Conservation (phyloP, 371 early-diverging fungal genomes). For the Phascolomyces articulosus region DNA sequence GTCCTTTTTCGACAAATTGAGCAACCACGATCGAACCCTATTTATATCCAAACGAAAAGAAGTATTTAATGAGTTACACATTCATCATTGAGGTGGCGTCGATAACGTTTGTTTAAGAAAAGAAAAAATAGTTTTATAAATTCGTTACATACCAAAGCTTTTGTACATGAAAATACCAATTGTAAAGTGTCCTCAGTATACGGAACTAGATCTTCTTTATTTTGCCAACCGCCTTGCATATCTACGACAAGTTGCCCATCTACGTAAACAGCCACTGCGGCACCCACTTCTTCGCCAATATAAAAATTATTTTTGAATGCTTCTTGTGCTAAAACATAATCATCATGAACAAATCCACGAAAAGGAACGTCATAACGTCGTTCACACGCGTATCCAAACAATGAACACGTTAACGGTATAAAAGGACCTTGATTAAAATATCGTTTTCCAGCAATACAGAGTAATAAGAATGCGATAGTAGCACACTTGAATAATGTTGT, state of each 20-base stretch:
- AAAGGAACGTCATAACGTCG: slow-evolving; percentile 11
- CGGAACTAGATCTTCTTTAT: slow-evolving; percentile 29
- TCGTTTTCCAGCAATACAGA: too few species aligned
- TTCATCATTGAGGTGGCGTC: background rate
- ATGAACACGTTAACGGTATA: slow-evolving; percentile 11
- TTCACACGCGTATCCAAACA: background rate
- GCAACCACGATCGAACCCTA: slow-evolving; percentile 59
- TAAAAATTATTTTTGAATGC: slow-evolving; percentile 35
- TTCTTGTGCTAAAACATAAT: slow-evolving; percentile 30
- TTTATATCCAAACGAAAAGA: too few species aligned
- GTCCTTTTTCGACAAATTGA: slow-evolving; percentile 62
- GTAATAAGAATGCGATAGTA: too few species aligned
- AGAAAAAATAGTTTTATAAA: background rate
- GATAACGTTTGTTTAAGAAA: background rate
- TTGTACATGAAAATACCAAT: slow-evolving; percentile 70
- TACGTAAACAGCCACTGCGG: slow-evolving; percentile 53
- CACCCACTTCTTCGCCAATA: slow-evolving; percentile 51
- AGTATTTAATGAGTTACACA: background rate
- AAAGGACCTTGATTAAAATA: background rate
- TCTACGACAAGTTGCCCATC: slow-evolving; percentile 64
- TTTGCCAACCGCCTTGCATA: slow-evolving; percentile 67
- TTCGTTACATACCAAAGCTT: slow-evolving; percentile 46
- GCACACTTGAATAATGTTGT: too few species aligned
- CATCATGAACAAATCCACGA: slow-evolving; percentile 26
- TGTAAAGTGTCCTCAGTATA: slow-evolving; percentile 63